Evolutionary conservation across 1,284 basidiomycete genomes (phyloP).

Genomic region (Moesziomyces parantarcticus): DNA sequence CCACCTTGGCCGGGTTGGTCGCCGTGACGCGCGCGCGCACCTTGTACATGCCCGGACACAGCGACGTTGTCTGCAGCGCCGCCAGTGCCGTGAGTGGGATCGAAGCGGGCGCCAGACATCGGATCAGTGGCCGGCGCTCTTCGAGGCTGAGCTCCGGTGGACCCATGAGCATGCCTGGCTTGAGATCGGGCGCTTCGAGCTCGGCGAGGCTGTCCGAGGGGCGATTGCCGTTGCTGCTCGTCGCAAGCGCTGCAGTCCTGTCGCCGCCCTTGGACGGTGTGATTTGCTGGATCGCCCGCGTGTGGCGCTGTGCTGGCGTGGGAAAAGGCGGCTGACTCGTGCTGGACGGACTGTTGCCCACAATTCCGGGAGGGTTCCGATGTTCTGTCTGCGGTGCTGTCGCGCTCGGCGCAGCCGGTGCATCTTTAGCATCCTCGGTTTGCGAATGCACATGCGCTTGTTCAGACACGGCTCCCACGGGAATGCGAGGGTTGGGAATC

Average conservation of each 20-base stretch:
- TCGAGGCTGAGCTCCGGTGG: constrained; percentile 10
- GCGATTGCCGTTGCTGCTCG: constrained; percentile 15
- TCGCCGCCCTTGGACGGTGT: constrained; percentile 11
- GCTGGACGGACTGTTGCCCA: constrained; percentile 11
- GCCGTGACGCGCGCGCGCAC: constrained; percentile 34
- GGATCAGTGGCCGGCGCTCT: constrained; percentile 21
- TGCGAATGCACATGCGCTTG: no score
- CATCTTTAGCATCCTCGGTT: no score
- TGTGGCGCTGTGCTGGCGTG: constrained; percentile 33
- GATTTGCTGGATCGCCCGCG: constrained; percentile 17
- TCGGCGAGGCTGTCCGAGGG: constrained; percentile 2
- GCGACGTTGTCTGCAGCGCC: constrained; percentile 27
- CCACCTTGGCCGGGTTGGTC: constrained; percentile 32
- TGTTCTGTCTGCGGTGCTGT: neutral
- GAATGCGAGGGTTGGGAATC: no score
- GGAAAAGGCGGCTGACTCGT: constrained; percentile 28
- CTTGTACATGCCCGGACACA: constrained; percentile 40
- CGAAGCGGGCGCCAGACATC: constrained; percentile 36
- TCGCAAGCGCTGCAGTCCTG: constrained; percentile 5
- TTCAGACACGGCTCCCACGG: no score
- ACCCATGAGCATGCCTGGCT: constrained; percentile 24
- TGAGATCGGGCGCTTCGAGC: constrained; percentile 24
- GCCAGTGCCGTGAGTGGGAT: constrained; percentile 30
- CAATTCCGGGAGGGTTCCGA: neutral
- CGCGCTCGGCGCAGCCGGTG: no score